These are phyloP conservation scores for Pyrenochaeta sp. DNA, from an alignment of 2,329 filamentous ascomycete genomes.

Conservation along the genomic window DNA sequence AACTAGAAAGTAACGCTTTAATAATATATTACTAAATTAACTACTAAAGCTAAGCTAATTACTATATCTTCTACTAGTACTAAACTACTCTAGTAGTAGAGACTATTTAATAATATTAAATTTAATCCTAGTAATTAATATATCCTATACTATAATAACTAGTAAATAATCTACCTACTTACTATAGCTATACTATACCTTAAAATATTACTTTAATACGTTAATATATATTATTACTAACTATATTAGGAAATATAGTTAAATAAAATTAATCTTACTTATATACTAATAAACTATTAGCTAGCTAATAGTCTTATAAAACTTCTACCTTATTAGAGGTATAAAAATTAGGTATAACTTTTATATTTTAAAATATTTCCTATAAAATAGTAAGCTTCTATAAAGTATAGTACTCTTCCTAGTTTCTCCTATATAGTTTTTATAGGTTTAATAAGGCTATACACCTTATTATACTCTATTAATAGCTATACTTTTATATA, in stretches of 20 bases:
- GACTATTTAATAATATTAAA: slow-evolving; percentile 19
- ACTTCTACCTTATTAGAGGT: not conserved
- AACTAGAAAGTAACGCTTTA: slow-evolving; percentile 12
- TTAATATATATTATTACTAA: slow-evolving; percentile 12
- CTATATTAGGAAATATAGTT: slow-evolving; percentile 10
- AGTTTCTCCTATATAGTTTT: slow-evolving; percentile 1
- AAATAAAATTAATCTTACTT: slow-evolving; percentile 3
- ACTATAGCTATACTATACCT: slow-evolving; percentile 1
- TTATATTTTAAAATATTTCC: slow-evolving; percentile 2
- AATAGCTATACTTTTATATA: not conserved
- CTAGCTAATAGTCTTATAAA: slow-evolving; percentile 15
- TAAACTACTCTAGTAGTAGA: slow-evolving; percentile 13
- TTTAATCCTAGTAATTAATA: slow-evolving; percentile 11
- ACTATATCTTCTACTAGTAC: slow-evolving; percentile 7
- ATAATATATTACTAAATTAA: slow-evolving; percentile 23
- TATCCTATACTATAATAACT: slow-evolving; percentile 18
- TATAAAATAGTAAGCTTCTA: not conserved
- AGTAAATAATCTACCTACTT: slow-evolving; percentile 10
- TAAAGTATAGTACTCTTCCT: slow-evolving; percentile 5
- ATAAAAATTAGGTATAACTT: slow-evolving; percentile 4
- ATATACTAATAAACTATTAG: not conserved
- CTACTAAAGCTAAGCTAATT: slow-evolving; percentile 29
- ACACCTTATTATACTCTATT: not conserved
- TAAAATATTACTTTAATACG: slow-evolving; percentile 16
- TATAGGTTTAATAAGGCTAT: not conserved